These are phyloP conservation scores for Tylopilus sp. DNA, from an alignment of 768 basidiomycete genomes.

Conservation along the genomic window DNA sequence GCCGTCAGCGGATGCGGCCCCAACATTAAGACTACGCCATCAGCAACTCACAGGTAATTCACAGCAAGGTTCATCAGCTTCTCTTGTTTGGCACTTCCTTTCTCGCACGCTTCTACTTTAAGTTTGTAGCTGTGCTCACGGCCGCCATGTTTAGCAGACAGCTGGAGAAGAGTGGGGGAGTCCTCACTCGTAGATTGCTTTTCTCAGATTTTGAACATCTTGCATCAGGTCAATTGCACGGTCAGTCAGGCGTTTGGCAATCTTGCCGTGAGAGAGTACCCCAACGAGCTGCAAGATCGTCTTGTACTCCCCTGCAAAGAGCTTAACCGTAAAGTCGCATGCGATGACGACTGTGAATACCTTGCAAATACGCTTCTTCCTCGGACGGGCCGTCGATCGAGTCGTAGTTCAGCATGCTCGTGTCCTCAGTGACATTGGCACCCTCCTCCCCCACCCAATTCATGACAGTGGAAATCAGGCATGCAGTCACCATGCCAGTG, in stretches of 20 bases:
- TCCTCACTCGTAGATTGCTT: conserved; percentile 90
- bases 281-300: conserved; percentile 92
- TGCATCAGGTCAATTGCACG: conserved; percentile 88
- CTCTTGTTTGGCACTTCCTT: conserved; percentile 70
- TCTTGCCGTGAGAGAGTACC: conserved; percentile 87
- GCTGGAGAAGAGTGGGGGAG: not conserved
- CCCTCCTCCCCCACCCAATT: conserved; percentile 51
- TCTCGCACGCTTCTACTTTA: conserved; percentile 79
- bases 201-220: conserved; percentile 95
- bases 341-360: conserved; percentile 33
- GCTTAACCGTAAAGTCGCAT: not conserved
- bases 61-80: conserved; percentile 74
- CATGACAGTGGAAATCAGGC: conserved; percentile 74
- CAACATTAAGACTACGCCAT: conserved; percentile 7
- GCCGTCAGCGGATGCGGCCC: conserved; percentile 7
- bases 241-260: conserved; percentile 88
- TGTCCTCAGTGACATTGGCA: conserved; percentile 35
- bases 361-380: conserved; percentile 85
- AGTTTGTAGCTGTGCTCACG: conserved; percentile 71
- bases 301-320: conserved; percentile 87
- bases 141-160: conserved; percentile 3
- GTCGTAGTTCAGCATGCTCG: conserved; percentile 49
- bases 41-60: conserved; percentile 73
- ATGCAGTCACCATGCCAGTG: conserved; percentile 92
- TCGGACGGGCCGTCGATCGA: conserved; percentile 80